phyloP scores from a whole-genome alignment of 441 rosid species.

The Geranium incanum region DNA sequence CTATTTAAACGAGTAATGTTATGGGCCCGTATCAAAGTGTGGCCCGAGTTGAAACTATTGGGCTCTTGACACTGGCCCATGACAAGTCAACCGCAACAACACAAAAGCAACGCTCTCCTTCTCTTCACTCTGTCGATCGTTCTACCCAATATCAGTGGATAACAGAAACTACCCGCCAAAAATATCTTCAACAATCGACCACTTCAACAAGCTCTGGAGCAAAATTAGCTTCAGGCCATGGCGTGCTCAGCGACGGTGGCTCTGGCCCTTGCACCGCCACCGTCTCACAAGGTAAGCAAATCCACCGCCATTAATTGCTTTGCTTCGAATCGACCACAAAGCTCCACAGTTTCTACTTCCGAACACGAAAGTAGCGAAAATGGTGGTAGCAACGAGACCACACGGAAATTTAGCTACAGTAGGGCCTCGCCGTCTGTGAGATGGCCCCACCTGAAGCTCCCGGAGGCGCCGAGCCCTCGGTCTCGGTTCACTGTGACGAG shows the following conservation, averaged over 20 bases:
- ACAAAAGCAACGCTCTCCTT: no score
- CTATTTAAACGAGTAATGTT: no score
- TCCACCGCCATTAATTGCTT: neutral
- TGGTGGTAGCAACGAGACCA: slow-evolving; percentile 9
- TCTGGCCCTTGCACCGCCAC: slow-evolving; percentile 6
- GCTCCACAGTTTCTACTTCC: neutral
- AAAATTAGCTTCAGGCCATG: neutral
- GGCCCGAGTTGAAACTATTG: no score
- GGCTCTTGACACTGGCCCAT: no score
- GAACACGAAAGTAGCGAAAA: slow-evolving; percentile 17
- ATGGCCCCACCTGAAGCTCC: slow-evolving; percentile 79
- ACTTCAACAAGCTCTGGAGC: neutral
- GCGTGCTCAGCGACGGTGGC: neutral
- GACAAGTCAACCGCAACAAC: no score
- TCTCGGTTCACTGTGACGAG: slow-evolving; percentile 29
- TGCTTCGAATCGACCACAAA: neutral
- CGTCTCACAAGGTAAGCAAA: neutral
- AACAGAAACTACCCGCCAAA: slow-evolving; percentile 3
- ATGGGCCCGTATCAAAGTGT: no score
- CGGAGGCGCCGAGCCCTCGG: slow-evolving; percentile 31
- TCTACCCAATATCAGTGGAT: neutral
- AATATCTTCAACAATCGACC: neutral
- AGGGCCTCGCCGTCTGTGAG: slow-evolving; percentile 84
- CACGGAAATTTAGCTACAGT: slow-evolving; percentile 56
- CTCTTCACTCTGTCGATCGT: no score